These are phyloP conservation scores for Diaporthe velutina DNA, from an alignment of 2,329 filamentous ascomycete species.

Conservation along the genomic window DNA sequence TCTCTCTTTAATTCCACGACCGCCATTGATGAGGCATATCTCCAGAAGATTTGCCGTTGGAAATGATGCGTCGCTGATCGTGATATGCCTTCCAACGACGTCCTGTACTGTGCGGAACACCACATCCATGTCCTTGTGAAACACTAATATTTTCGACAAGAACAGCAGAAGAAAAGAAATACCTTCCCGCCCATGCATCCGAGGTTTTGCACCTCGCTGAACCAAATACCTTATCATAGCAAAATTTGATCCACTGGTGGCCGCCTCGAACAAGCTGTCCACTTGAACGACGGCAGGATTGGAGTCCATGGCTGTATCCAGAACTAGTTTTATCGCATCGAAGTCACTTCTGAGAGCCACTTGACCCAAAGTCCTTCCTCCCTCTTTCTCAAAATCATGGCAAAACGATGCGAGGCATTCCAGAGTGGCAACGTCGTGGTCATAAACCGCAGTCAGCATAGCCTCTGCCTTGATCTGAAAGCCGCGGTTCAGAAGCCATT, in stretches of 20 bases:
- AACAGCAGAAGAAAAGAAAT: not conserved
- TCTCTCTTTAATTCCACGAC: not conserved
- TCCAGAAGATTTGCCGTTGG: constrained; percentile 7
- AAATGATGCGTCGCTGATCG: not conserved
- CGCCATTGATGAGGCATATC: not conserved
- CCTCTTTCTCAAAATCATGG: not conserved
- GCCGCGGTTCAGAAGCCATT: not conserved
- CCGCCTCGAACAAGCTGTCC: not conserved
- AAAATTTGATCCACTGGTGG: not conserved
- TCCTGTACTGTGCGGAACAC: not conserved
- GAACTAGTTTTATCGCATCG: not conserved
- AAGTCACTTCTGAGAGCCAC: not conserved
- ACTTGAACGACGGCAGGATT: not conserved
- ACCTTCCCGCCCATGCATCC: too few relatives aligned
- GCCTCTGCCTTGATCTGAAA: not conserved
- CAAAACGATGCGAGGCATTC: not conserved
- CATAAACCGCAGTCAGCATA: not conserved
- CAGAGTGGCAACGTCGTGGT: not conserved
- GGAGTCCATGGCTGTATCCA: not conserved
- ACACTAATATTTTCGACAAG: too few relatives aligned
- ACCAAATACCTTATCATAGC: constrained; percentile 12
- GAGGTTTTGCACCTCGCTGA: not conserved
- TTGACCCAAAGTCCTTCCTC: not conserved
- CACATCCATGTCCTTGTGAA: not conserved
- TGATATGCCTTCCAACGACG: not conserved